A percentile compares a stretch with the other conserved stretches of the same genome.
Conservation (phyloP, 1,284 basidiomycete genomes). For the Leccinum pachyderme region DNA sequence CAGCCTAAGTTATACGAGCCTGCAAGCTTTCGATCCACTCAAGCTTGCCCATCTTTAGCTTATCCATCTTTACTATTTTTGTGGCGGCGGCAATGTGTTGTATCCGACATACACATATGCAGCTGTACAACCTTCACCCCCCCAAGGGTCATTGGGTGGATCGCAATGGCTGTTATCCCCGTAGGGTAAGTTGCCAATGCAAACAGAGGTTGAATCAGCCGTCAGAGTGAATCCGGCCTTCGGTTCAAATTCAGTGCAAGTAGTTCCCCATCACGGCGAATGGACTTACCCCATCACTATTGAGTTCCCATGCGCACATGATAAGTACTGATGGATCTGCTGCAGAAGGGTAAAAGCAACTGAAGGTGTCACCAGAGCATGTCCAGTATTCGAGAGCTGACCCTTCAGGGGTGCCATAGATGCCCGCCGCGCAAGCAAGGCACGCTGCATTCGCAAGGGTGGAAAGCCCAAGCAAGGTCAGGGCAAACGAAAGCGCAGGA, state of each 20-base stretch:
- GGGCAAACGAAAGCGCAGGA: background rate
- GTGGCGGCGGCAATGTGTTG: no score
- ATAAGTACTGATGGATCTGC: slow-evolving; percentile 15
- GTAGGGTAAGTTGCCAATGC: no score
- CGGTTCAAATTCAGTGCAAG: background rate
- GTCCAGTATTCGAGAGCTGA: slow-evolving; percentile 17
- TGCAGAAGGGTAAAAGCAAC: slow-evolving; percentile 15
- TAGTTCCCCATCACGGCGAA: background rate
- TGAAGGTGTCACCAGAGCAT: slow-evolving; percentile 14
- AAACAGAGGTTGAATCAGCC: slow-evolving; percentile 10
- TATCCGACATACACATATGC: no score
- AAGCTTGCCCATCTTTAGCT: no score
- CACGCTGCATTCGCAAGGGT: slow-evolving; percentile 5
- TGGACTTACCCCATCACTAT: background rate
- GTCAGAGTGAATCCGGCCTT: slow-evolving; percentile 4
- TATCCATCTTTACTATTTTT: no score
- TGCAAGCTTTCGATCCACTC: no score
- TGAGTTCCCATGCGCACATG: slow-evolving; percentile 5
- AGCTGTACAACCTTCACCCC: slow-evolving; percentile 10
- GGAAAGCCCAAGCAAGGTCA: slow-evolving; percentile 13
- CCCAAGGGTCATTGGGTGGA: slow-evolving; percentile 20
- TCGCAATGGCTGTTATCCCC: slow-evolving; percentile 12
- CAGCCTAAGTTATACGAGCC: no score
- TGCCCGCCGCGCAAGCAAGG: slow-evolving; percentile 9
- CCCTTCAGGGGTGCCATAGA: slow-evolving; percentile 9